Percentiles rank a stretch among this genome's conserved stretches.
Evolutionary conservation across 2,329 filamentous ascomycete genomes (phyloP).

Genomic region (Hymenoscyphus fraxineus): DNA sequence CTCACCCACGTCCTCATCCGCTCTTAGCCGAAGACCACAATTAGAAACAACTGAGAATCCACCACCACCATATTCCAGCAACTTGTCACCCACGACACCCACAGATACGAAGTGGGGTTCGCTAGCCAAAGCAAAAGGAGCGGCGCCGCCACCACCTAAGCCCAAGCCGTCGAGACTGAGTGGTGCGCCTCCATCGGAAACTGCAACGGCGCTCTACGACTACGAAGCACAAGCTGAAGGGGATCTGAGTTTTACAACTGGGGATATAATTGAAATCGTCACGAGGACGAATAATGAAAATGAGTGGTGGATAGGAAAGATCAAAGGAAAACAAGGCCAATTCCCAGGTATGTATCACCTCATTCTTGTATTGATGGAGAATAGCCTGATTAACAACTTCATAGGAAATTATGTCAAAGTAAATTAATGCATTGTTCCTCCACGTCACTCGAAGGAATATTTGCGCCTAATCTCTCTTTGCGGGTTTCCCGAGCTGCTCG

Average conservation of each 20-base stretch:
- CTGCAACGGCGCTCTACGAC: slow-evolving; percentile 87
- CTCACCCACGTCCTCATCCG: slow-evolving; percentile 35
- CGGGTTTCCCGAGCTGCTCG: background rate
- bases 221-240: slow-evolving; percentile 94
- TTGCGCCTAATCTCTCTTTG: background rate
- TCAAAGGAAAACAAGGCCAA: slow-evolving; percentile 78
- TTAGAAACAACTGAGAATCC: slow-evolving; percentile 52
- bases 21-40: slow-evolving; percentile 35
- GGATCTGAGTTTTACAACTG: slow-evolving; percentile 83
- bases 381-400: slow-evolving; percentile 15
- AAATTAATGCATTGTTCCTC: slow-evolving; percentile 2
- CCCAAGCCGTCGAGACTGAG: slow-evolving; percentile 75
- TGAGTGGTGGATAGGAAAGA: slow-evolving; percentile 91
- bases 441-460: background rate
- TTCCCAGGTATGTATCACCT: slow-evolving; percentile 72
- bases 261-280: slow-evolving; percentile 87
- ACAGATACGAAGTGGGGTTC: slow-evolving; percentile 38
- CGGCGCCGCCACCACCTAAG: slow-evolving; percentile 66
- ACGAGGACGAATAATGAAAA: slow-evolving; percentile 83
- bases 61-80: slow-evolving; percentile 68
- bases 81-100: slow-evolving; percentile 31
- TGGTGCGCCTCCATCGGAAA: slow-evolving; percentile 64
- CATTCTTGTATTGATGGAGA: background rate
- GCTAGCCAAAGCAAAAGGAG: slow-evolving; percentile 63
- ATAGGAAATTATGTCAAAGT: slow-evolving; percentile 47